Evolutionary conservation across 345 rosid species (phyloP), one percentile per base, ranked within the genome.

Genomic region (Acer saccharum): DNA sequence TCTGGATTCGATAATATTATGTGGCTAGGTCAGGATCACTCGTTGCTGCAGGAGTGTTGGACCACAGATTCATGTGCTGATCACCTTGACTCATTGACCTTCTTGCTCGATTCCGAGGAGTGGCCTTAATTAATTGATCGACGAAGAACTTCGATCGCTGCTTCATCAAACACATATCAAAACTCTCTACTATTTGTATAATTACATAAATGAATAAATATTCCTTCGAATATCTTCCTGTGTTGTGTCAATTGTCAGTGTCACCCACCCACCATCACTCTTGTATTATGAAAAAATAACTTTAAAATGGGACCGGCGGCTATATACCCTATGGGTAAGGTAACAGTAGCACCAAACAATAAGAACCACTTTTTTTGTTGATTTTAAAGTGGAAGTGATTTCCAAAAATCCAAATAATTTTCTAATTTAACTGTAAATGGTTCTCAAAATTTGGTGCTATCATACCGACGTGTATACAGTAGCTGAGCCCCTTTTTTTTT

Each of bases 71-170:
- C 39, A 35, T 76, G 77, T 55, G 23, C 72, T 3, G 77, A 71
- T 35, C 39, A 86, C 70, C 21, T 89, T 3, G 90, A 85, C 0
- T 80, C 88, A 21, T 54, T 81, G 57, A 77, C 87, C 8, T 81
- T 65, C 48, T 68, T 87, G 71, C 84, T 87, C 18, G 83, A 87
- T 14, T 17, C 80, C 6, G 85, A 78, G 10, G 85, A 84, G 13
- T 86, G 86, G 89, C 70, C 82, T 6, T 83, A 65, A 35, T 9
- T 43, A 35, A 35, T 43, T 8, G 44, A 41, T 7, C 0, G 46
- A 80, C 9, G 55, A 14, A 9, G 10, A 5, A 66, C 61, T 44
- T 12, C 17, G 39, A 17, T 48, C 20, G 11, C 48, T 21, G 3
- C 39, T 5, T 35, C 7, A 35, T 35, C 39, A 35, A 35, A 17